Base-by-base conservation (phyloP, 768 basidiomycete species). In the Kwoniella mangroviensis region DNA sequence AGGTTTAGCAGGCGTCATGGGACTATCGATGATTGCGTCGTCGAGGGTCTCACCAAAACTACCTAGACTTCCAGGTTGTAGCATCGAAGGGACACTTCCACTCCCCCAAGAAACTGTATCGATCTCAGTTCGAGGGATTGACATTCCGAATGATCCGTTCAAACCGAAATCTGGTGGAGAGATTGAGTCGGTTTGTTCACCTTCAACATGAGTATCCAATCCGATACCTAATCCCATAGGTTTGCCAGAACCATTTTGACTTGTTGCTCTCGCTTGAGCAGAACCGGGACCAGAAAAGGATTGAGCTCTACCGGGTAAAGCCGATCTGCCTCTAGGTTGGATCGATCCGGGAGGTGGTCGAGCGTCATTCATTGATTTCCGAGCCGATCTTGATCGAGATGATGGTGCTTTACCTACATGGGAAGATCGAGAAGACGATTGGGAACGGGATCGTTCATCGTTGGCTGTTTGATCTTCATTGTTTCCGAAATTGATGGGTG, bases 311-410 rank as follows among this genome's bases (percentile, higher is more conserved):
- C 54, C 59, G 12, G 45, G 26, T 21, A 60, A 34, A 45, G 57
- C 34, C 6, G 72, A 69, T 69, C 72, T 42, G 12, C 72, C 72
- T 17, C 72, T 53, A 5, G 55, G 62, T 49, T 70, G 72, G 12
- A 64, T 64, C 12, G 68, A 56, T n/a, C 59, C 68, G 11, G 55
- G 34, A 43, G 66, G 69, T 15, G 75, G 77, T 64, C 75, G 54
- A 22, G 56, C 67, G 41, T 74, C 73, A 51, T 66, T 76, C 77
- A 76, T 79, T 4, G 77, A 79, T n/a, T 78, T 78, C n/a, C 76
- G 42, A 9, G 55, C 58, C n/a, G 55, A 51, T 60, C 63, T 69
- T n/a, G 61, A 63, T 11, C 68, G 43, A 6, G 71, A 67, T 3
- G 65, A 55, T 2, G 75, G 75, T 2, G 73, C 75, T 49, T 75